Base-by-base conservation (phyloP, 768 basidiomycete genomes). In the Psilocybe cyanescens region DNA sequence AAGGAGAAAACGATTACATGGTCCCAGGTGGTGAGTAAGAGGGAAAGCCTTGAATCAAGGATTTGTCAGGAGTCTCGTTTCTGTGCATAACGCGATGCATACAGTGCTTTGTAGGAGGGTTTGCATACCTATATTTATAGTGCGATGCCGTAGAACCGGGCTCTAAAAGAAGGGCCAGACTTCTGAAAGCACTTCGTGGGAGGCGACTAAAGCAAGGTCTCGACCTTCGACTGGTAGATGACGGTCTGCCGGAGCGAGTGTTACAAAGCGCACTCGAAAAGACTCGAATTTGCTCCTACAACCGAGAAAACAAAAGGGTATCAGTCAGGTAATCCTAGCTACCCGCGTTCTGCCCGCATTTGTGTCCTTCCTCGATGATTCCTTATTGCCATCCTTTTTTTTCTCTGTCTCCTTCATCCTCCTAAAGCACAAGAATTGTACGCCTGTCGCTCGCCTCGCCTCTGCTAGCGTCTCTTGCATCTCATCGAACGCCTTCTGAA, bases 371-470 rank as follows among this genome's bases (percentile, higher is more conserved):
- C 9, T 28, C 3, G 51, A 30, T 14, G n/a, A 41, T 0, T 59
- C 41, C 47, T 37, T 59, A 17, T 52, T 31, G 7, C 30, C 39
- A 47, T 52, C 45, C 29, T 46, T 31, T 33, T 31, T 46, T 50
- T 19, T 33, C 4, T 47, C 63, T 35, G 50, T 60, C 51, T 58
- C 56, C 72, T 87, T 90, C 4, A 85, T 81, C 68, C 85, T 85
- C 61, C 89, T 83, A 81, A 99, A 97, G 76, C 97, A 99, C 71
- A 97, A 77, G 65, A 97, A 99, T 70, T 97, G 94, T 53, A 97
- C 89, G 3, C 90, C 92, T 2, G 96, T 99, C 46, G 93, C 90
- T 59, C 91, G 83, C 35, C 95, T 83, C 24, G 92, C 90, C 47
- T 95, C 93, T 28, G 87, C 85, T 55, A 99, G 75, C 28, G 89